Percentiles rank a stretch among this genome's conserved stretches.
phyloP scores from a whole-genome alignment of 805 yeast species.

The Zygosaccharomyces rouxii region DNA sequence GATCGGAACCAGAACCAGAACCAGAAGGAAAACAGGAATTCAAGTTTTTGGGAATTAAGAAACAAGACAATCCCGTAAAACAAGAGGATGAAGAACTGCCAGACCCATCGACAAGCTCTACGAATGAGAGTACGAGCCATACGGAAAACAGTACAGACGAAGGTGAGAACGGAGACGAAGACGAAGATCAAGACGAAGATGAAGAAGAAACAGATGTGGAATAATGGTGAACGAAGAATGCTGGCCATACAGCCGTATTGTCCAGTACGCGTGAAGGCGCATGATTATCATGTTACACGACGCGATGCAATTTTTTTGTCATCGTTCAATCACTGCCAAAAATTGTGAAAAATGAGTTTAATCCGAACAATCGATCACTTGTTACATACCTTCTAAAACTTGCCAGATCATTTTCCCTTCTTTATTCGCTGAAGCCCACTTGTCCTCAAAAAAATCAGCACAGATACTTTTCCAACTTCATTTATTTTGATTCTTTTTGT shows the following conservation, averaged over 20 bases:
- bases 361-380: neutral
- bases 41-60: conserved; percentile 24
- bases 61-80: neutral
- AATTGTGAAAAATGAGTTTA: neutral
- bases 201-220: conserved; percentile 10
- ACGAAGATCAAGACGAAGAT: conserved; percentile 11
- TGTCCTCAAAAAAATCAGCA: neutral
- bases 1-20: neutral
- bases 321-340: conserved; percentile 1
- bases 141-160: neutral
- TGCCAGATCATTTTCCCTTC: neutral
- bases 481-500: neutral
- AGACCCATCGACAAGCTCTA: conserved; percentile 1
- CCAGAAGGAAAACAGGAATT: conserved; percentile 13
- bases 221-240: neutral
- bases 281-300: neutral
- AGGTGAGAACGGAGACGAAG: conserved; percentile 12
- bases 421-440: neutral
- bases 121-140: neutral
- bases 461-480: neutral
- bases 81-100: conserved; percentile 7
- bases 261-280: neutral
- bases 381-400: neutral
- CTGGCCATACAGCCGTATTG: neutral
- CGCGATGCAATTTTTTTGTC: conserved; percentile 5